phyloP scores from a whole-genome alignment of 768 basidiomycete species.

The Panus rudis region DNA sequence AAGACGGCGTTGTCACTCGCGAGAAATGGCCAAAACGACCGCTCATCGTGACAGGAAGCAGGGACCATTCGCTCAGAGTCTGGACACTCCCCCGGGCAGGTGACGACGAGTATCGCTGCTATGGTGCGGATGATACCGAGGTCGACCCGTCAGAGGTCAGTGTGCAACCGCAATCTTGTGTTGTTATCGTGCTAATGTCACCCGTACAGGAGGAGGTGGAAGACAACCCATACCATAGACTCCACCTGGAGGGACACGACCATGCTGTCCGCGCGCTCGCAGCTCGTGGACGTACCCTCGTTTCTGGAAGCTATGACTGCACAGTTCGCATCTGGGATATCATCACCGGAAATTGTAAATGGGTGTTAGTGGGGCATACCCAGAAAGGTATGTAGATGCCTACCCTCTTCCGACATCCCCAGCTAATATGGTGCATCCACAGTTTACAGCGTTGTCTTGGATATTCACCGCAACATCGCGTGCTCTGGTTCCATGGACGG shows the following conservation, averaged over 20 bases:
- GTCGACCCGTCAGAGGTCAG: conserved; percentile 48
- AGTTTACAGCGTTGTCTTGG: conserved; percentile 96
- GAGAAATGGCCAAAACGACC: conserved; percentile 72
- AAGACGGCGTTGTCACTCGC: conserved; percentile 48
- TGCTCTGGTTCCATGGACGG: conserved; percentile 99
- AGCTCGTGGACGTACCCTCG: conserved; percentile 80
- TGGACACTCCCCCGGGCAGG: conserved; percentile 64
- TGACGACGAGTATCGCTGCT: conserved; percentile 69
- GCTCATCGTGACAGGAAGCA: conserved; percentile 65
- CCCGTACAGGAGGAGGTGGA: conserved; percentile 51
- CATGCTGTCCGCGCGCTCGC: conserved; percentile 91
- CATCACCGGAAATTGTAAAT: conserved; percentile 72
- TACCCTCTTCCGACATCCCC: conserved; percentile 7
- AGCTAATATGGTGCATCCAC: conserved; percentile 6
- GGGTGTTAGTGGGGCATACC: conserved; percentile 79
- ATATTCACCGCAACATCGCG: conserved; percentile 78
- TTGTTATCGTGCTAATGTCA: not conserved
- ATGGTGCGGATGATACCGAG: conserved; percentile 53
- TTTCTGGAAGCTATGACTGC: conserved; percentile 95
- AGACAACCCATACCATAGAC: conserved; percentile 85
- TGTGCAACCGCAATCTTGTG: conserved; percentile 5
- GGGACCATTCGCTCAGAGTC: conserved; percentile 59
- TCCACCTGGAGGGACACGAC: conserved; percentile 82
- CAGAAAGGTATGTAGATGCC: conserved; percentile 65
- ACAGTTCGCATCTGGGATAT: conserved; percentile 96